Conservation (phyloP, 2,329 filamentous ascomycete species). For the Fusarium luffae region DNA sequence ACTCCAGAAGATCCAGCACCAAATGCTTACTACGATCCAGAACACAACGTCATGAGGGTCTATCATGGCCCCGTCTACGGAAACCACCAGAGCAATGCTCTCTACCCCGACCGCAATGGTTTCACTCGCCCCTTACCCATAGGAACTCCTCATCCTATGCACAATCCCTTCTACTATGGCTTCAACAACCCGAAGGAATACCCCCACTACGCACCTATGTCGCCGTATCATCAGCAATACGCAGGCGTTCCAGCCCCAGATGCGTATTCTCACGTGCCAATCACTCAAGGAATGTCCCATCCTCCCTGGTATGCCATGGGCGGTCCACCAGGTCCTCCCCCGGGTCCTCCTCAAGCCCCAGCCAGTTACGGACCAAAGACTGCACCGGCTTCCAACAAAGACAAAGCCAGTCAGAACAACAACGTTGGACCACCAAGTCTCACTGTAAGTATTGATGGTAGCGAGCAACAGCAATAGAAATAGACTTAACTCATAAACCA, state of each 20-base stretch:
- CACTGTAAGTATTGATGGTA: slow-evolving; percentile 29
- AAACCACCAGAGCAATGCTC: slow-evolving; percentile 55
- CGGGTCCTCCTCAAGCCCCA: slow-evolving; percentile 23
- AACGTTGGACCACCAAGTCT: slow-evolving; percentile 46
- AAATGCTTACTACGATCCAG: slow-evolving; percentile 69
- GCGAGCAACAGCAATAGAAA: background rate
- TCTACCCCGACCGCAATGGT: slow-evolving; percentile 58
- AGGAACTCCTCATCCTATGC: slow-evolving; percentile 56
- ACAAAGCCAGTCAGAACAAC: slow-evolving; percentile 45
- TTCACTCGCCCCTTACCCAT: slow-evolving; percentile 51
- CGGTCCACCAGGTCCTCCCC: slow-evolving; percentile 32
- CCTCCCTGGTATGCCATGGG: slow-evolving; percentile 39
- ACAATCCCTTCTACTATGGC: slow-evolving; percentile 58
- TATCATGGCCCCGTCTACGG: slow-evolving; percentile 69
- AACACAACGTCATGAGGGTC: slow-evolving; percentile 63
- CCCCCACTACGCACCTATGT: slow-evolving; percentile 37
- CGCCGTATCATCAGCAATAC: slow-evolving; percentile 23
- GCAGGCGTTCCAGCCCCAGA: slow-evolving; percentile 15
- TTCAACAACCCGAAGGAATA: slow-evolving; percentile 46
- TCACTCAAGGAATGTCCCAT: slow-evolving; percentile 48
- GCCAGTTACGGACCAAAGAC: slow-evolving; percentile 3
- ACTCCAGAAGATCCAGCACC: slow-evolving; percentile 63
- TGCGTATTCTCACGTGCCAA: slow-evolving; percentile 44
- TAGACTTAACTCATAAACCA: slow-evolving; percentile 20
- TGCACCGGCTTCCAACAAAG: slow-evolving; percentile 32